These are phyloP conservation scores for Sugiyamaella chiloensis DNA, from an alignment of 805 yeast species.

Conservation along the genomic window DNA sequence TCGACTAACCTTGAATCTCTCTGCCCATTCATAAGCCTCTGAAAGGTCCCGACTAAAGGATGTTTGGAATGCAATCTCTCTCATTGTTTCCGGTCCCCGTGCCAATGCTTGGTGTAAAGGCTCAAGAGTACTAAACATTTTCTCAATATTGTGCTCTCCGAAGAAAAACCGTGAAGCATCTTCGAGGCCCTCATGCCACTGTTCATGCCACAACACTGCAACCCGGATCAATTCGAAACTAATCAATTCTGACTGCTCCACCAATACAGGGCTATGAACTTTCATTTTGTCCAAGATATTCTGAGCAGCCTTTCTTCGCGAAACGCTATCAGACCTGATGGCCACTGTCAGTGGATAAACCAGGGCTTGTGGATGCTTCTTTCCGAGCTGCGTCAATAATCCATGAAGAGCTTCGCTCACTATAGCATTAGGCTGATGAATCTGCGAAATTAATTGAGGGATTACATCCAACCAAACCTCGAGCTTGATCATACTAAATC, in stretches of 20 bases:
- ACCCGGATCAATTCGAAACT: conserved; percentile 90
- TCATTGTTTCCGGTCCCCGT: conserved; percentile 81
- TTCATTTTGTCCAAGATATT: conserved; percentile 91
- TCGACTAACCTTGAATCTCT: conserved; percentile 76
- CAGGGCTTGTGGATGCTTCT: conserved; percentile 95
- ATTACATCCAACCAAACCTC: conserved; percentile 95
- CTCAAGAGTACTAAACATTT: conserved; percentile 87
- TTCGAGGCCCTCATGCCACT: conserved; percentile 96
- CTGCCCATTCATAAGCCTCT: conserved; percentile 92
- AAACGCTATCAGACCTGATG: conserved; percentile 85
- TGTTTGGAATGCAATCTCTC: conserved; percentile 89
- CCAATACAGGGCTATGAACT: conserved; percentile 76
- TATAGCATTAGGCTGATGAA: conserved; percentile 87
- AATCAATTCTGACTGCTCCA: conserved; percentile 91
- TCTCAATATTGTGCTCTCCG: conserved; percentile 91
- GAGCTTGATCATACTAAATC: conserved; percentile 80
- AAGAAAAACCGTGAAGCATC: conserved; percentile 92
- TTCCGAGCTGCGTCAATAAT: conserved; percentile 80
- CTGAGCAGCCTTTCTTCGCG: conserved; percentile 86
- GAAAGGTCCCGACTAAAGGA: conserved; percentile 90
- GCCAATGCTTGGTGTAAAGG: conserved; percentile 84
- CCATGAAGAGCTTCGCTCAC: conserved; percentile 80
- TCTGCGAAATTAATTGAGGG: conserved; percentile 93
- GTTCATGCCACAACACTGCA: conserved; percentile 95
- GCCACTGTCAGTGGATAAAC: conserved; percentile 96